These are phyloP conservation scores for Tuber borchii DNA, from an alignment of 495 filamentous ascomycete genomes.

Conservation along the genomic window DNA sequence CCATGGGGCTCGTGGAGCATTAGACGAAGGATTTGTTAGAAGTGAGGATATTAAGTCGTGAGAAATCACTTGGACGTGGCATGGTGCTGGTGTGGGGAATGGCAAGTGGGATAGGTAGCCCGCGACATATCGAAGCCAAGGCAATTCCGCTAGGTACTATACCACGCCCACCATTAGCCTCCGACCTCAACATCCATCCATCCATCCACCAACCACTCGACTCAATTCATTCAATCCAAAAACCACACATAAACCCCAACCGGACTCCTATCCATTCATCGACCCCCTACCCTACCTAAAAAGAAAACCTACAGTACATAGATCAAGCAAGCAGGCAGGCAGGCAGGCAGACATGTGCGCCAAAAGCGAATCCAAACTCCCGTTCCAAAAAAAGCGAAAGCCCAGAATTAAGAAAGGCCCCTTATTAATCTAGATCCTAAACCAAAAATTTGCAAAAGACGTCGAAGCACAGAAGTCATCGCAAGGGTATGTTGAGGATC, in stretches of 20 bases:
- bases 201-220: not conserved
- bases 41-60: not conserved
- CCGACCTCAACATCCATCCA: not conserved
- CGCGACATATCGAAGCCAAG: not conserved
- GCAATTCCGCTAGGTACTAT: not conserved
- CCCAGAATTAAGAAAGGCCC: not conserved
- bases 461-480: not conserved
- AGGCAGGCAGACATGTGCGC: not conserved
- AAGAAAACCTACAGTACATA: not conserved
- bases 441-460: not conserved
- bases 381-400: not conserved
- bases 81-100: not conserved
- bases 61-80: not conserved
- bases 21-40: not conserved
- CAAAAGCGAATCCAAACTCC: conserved; percentile 1
- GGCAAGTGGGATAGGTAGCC: not conserved
- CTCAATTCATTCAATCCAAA: not conserved
- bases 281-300: not conserved
- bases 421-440: not conserved
- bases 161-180: not conserved
- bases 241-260: not conserved
- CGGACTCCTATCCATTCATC: not conserved
- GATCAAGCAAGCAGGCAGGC: not conserved
- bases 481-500: conserved; percentile 1
- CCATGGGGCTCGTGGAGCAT: not conserved